phyloP scores from a whole-genome alignment of 495 filamentous ascomycete genomes.

The Hypoxylon fragiforme region DNA sequence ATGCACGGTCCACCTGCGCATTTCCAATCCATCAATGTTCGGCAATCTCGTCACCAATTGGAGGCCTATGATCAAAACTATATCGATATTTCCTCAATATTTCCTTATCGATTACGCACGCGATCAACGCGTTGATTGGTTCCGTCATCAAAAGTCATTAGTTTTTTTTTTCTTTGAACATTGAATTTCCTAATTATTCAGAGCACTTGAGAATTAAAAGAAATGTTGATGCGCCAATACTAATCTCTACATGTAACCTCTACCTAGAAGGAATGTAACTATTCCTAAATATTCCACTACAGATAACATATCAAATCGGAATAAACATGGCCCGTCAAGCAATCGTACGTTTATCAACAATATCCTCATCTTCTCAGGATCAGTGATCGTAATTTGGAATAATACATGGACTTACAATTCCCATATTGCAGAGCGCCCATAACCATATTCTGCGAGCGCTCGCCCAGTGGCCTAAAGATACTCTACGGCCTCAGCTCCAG shows the following conservation, averaged over 20 bases:
- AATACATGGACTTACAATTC: slow-evolving; percentile 22
- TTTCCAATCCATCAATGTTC: too few relatives aligned
- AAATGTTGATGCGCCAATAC: slow-evolving; percentile 19
- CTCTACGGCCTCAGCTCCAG: slow-evolving; percentile 74
- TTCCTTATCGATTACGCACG: slow-evolving; percentile 16
- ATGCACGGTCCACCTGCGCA: slow-evolving; percentile 13
- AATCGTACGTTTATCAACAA: slow-evolving; percentile 22
- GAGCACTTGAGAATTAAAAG: too few relatives aligned
- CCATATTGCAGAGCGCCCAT: slow-evolving; percentile 42
- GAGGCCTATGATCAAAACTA: slow-evolving; percentile 21
- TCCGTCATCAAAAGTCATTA: slow-evolving; percentile 28
- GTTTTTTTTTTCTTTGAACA: slow-evolving; percentile 13
- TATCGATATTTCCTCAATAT: slow-evolving; percentile 2
- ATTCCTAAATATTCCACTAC: not conserved
- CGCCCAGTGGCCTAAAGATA: slow-evolving; percentile 76
- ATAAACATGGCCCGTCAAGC: slow-evolving; percentile 34
- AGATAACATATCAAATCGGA: not conserved
- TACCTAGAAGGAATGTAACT: slow-evolving; percentile 9
- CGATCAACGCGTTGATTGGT: too few relatives aligned
- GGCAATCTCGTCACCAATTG: slow-evolving; percentile 13
- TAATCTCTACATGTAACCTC: not conserved
- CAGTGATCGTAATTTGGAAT: too few relatives aligned
- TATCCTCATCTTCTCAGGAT: too few relatives aligned
- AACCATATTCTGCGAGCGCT: slow-evolving; percentile 68
- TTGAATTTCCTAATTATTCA: too few relatives aligned